Conservation (phyloP, 2,329 filamentous ascomycete genomes). For the Fusarium coicis region DNA sequence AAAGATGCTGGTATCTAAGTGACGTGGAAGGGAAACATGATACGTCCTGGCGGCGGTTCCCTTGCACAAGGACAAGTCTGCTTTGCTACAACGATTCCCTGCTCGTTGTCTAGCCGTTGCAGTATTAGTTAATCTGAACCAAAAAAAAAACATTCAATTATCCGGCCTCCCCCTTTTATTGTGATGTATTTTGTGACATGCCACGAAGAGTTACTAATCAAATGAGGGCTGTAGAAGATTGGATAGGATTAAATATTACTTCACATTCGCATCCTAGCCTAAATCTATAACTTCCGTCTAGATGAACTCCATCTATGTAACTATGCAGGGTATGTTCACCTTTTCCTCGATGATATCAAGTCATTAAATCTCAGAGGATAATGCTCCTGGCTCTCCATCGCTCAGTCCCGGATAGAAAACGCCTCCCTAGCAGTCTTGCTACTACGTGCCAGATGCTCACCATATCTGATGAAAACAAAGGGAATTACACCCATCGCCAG, state of each 20-base stretch:
- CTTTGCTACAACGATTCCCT: constrained; percentile 51
- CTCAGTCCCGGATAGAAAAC: constrained; percentile 34
- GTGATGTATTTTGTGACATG: neutral
- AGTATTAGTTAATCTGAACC: constrained; percentile 57
- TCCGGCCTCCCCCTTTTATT: neutral
- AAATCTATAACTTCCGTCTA: constrained; percentile 1
- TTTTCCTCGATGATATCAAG: neutral
- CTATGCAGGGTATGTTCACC: neutral
- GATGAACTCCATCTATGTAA: neutral
- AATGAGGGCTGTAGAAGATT: neutral
- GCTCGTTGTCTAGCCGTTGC: constrained; percentile 54
- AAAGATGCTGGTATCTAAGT: constrained; percentile 51
- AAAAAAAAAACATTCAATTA: constrained; percentile 39
- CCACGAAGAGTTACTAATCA: neutral
- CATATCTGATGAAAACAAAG: constrained; percentile 48
- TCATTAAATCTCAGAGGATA: neutral
- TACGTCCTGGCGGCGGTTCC: constrained; percentile 46
- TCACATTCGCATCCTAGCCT: neutral
- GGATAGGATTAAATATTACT: neutral
- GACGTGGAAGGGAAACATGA: constrained; percentile 40
- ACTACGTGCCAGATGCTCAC: constrained; percentile 43
- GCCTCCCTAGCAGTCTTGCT: constrained; percentile 43
- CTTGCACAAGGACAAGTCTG: constrained; percentile 51
- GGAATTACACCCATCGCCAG: constrained; percentile 48
- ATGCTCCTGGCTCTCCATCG: neutral